A percentile compares a stretch with the other conserved stretches of the same genome.
Conservation (phyloP, 257 asterid genomes). For the Solanum habrochaites region DNA sequence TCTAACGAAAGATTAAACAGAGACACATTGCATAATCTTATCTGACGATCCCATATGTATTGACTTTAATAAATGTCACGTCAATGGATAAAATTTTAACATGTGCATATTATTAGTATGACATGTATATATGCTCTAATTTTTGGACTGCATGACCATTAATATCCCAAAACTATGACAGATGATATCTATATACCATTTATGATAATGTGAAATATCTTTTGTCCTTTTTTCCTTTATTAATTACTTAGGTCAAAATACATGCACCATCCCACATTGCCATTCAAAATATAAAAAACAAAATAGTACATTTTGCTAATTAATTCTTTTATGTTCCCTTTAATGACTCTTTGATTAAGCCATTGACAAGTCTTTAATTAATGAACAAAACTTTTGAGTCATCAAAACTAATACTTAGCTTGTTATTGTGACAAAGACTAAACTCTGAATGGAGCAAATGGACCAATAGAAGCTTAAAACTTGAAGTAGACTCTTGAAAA, state of each 20-base stretch:
- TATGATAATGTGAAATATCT: too few relatives aligned
- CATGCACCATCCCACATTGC: neutral
- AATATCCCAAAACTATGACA: too few relatives aligned
- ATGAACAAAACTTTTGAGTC: neutral
- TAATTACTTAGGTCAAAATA: neutral
- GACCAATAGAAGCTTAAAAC: constrained; percentile 22
- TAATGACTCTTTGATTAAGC: neutral
- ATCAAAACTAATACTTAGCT: neutral
- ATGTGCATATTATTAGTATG: too few relatives aligned
- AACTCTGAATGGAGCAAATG: constrained; percentile 11
- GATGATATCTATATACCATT: too few relatives aligned
- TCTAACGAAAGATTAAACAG: too few relatives aligned
- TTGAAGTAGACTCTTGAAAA: constrained; percentile 12
- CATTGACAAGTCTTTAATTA: neutral
- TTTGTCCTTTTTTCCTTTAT: neutral
- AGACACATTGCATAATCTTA: too few relatives aligned
- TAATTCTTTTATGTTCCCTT: neutral
- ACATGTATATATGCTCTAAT: too few relatives aligned
- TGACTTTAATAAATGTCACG: too few relatives aligned
- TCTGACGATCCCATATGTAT: too few relatives aligned
- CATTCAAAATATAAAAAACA: neutral
- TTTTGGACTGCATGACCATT: too few relatives aligned
- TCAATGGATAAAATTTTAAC: too few relatives aligned
- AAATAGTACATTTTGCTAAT: neutral
- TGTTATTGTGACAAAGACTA: neutral